Base-by-base conservation (phyloP, 768 basidiomycete species). In the Lepiota subincarnata region DNA sequence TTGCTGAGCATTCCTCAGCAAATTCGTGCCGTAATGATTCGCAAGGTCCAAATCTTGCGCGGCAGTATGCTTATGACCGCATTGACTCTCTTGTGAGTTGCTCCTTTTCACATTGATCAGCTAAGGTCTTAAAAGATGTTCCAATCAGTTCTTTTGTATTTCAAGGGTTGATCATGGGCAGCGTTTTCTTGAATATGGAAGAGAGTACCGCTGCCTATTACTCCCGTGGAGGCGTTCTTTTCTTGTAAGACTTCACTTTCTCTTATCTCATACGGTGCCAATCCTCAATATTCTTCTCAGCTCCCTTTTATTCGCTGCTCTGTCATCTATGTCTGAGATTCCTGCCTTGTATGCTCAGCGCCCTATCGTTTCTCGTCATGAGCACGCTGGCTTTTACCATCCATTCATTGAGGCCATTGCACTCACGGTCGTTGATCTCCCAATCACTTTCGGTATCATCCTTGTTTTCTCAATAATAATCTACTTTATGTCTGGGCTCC, bases 201-300 rank as follows among this genome's bases (percentile, higher is more conserved):
- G 70, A 79, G 13, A 69, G 71, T 7, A 87, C 88, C 0, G 66
- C 72, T 12, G 81, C 80, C 10, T 85, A 79, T 63, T 90, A 87
- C 73, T 83, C 85, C n/a, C 80, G 89, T 16, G 88, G 87, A 37
- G 84, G 89, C 68, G 74, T 86, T 19, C 71, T 92, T 16, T 91
- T 87, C 77, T 89, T 90, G 79, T 85, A 64, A 31, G 80, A 68
- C 8, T 4, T 20, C 35, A 24, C 50, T 6, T 18, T 47, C 18
- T 34, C 24, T 20, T 31, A 28, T 22, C 2, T 12, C 4, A 47
- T 36, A 20, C 26, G 48, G 42, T 40, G 47, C 36, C 16, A 58
- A 13, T 11, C 5, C 14, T 24, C 8, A 38, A 14, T 31, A 46
- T 37, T 55, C 18, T 0, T 45, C 31, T 31, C 10, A 86, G 84